These are phyloP conservation scores for Athelia psychrophila DNA, from an alignment of 1,284 basidiomycete species.

Conservation along the genomic window DNA sequence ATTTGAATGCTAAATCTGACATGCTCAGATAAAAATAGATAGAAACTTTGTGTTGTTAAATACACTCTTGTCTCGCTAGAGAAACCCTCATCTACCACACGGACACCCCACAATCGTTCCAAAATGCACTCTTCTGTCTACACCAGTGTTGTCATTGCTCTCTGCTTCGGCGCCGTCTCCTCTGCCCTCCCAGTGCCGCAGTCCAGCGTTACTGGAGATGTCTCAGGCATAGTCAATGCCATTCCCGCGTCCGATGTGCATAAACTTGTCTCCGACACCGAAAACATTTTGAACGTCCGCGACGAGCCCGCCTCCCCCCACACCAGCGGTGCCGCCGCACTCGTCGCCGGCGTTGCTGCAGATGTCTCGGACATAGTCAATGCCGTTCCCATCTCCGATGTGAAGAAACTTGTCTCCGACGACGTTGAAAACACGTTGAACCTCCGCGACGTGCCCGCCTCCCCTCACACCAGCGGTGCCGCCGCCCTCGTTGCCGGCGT, in stretches of 20 bases:
- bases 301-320: too few relatives aligned
- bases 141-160: slow-evolving; percentile 33
- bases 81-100: background rate
- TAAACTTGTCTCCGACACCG: too few relatives aligned
- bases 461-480: slow-evolving; percentile 16
- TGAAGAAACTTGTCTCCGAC: background rate
- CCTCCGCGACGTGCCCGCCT: slow-evolving; percentile 3
- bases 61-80: background rate
- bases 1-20: too few relatives aligned
- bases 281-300: too few relatives aligned
- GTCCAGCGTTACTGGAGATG: slow-evolving; percentile 18
- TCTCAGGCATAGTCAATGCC: too few relatives aligned
- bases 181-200: slow-evolving; percentile 8
- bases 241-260: too few relatives aligned
- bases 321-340: too few relatives aligned
- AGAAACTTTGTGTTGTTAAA: too few relatives aligned
- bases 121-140: slow-evolving; percentile 47
- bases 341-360: slow-evolving; percentile 18
- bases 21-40: too few relatives aligned
- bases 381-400: slow-evolving; percentile 7
- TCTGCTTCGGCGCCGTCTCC: slow-evolving; percentile 29
- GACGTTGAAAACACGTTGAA: slow-evolving; percentile 1
- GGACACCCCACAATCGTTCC: slow-evolving; percentile 36
- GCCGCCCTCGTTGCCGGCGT: background rate
- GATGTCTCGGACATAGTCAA: slow-evolving; percentile 2